phyloP scores from a whole-genome alignment of 345 rosid genomes.

The Melaleuca quinquenervia region DNA sequence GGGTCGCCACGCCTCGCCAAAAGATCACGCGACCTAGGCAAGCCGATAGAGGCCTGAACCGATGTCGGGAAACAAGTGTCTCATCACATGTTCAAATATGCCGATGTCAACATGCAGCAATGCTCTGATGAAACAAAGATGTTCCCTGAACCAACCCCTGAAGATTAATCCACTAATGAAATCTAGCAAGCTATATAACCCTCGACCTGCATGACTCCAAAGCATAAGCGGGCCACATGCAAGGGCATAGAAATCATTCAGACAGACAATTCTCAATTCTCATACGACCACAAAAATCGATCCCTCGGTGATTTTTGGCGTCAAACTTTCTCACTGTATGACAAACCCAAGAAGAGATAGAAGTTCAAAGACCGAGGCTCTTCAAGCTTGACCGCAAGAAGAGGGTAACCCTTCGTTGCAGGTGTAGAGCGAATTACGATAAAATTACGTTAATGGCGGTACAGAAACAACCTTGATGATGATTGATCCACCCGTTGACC shows the following conservation, averaged over 20 bases:
- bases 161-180: neutral
- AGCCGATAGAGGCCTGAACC: neutral
- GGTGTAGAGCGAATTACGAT: neutral
- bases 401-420: neutral
- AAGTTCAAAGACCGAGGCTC: neutral
- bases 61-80: neutral
- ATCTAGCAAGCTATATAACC: neutral
- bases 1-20: neutral
- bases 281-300: neutral
- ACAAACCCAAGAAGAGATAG: neutral
- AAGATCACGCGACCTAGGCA: neutral
- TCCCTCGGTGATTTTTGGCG: neutral
- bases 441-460: neutral
- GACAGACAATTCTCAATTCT: neutral
- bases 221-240: neutral
- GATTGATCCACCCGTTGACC: neutral
- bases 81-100: neutral
- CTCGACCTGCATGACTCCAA: neutral
- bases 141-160: neutral
- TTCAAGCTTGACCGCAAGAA: neutral
- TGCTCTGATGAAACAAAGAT: neutral
- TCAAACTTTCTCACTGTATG: neutral
- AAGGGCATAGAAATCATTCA: neutral
- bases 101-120: neutral
- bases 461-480: neutral